Conservation (phyloP, 768 basidiomycete species). For the Rhizopogon rudus region DNA sequence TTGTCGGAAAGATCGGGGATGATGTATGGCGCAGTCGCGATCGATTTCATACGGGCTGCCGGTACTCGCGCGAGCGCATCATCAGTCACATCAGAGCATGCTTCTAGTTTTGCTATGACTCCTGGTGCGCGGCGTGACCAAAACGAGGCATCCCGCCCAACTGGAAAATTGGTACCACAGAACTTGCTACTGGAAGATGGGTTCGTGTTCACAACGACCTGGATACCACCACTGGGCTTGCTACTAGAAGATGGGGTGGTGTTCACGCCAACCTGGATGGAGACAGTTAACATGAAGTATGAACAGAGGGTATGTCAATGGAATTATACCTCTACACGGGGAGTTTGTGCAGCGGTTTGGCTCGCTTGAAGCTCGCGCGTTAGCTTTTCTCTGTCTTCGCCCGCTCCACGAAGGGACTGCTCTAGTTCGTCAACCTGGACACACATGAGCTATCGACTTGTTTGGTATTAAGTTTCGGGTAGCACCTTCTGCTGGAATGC, state of each 20-base stretch:
- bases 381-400: background rate
- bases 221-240: background rate
- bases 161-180: background rate
- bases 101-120: background rate
- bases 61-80: background rate
- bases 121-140: background rate
- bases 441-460: too few relatives aligned
- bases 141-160: background rate
- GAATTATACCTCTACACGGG: background rate
- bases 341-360: background rate
- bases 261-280: background rate
- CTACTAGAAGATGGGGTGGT: background rate
- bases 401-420: background rate
- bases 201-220: background rate
- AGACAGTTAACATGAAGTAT: background rate
- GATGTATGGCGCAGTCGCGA: background rate
- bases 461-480: background rate
- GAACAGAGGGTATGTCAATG: too few relatives aligned
- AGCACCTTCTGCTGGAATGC: background rate
- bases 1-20: conserved; percentile 2
- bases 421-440: background rate
- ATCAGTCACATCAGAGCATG: too few relatives aligned
- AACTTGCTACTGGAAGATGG: background rate
- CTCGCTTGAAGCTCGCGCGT: background rate
- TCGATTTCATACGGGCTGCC: background rate